Evolutionary conservation across 345 rosid genomes (phyloP), one percentile per base, ranked within the genome.

Genomic region (Linum lewisii): DNA sequence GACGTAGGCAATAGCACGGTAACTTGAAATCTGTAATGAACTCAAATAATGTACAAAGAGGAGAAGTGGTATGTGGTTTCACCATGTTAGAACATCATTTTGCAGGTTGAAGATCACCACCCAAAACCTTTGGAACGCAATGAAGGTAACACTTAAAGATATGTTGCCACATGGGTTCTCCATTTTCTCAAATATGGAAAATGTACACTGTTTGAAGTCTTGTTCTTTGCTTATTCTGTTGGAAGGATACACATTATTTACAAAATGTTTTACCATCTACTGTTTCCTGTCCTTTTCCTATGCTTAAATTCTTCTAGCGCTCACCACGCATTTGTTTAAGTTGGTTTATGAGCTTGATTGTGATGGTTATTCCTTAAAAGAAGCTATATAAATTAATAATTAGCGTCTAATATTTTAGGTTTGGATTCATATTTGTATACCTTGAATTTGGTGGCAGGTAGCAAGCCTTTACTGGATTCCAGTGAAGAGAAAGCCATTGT

Each of bases 401-500:
- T 38, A 21, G 36, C 55, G 54, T 20, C 58, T 47, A 38, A 54
- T 10, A 18, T 51, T 32, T 62, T 53, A 63, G 54, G 36, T 23
- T 52, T 64, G 49, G 57, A 7, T 62, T 66, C 63, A 50, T 58
- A 58, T 54, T 54, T 21, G 24, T 21, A 54, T 7, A 54, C 22
- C 26, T 2, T 52, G 11, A 4, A 5, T 13, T 21, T 23, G 13
- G 6, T 62, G 56, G 66, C 84, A 89, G 95, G 87, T 44, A 69
- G 65, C 62, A 78, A 68, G 69, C 66, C 77, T 57, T 54, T 73
- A 38, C 63, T 65, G 61, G 81, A 81, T 55, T 59, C 75, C 54
- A 75, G 51, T 13, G 94, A 87, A 64, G 93, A 88, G 77, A 93
- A 84, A 78, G 97, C 99, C 62, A 84, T 93, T 64, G 90, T 89